Percentiles rank a stretch among this genome's conserved stretches.
Evolutionary conservation across 2,329 filamentous ascomycete genomes (phyloP).

Genomic region (Talaromyces sp.): DNA sequence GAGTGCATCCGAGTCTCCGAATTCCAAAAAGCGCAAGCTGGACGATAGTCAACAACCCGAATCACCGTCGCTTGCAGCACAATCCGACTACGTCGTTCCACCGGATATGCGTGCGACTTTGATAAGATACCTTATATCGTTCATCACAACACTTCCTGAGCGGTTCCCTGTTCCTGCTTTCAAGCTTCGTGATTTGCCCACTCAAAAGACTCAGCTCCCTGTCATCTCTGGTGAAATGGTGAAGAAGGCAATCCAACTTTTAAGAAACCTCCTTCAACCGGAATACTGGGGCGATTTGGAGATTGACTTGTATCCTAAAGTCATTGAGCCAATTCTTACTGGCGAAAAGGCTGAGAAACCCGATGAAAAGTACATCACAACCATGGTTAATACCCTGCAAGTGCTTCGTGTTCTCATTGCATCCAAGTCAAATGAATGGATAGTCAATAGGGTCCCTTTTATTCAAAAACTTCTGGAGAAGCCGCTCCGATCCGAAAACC

Average conservation of each 20-base stretch:
- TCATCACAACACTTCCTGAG: slow-evolving; percentile 85
- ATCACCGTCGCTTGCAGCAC: slow-evolving; percentile 47
- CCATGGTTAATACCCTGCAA: slow-evolving; percentile 90
- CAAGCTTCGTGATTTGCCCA: slow-evolving; percentile 54
- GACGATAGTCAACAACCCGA: slow-evolving; percentile 56
- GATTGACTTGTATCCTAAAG: slow-evolving; percentile 83
- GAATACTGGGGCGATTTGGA: slow-evolving; percentile 90
- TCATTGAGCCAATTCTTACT: slow-evolving; percentile 77
- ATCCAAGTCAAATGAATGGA: slow-evolving; percentile 85
- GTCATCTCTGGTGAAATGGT: slow-evolving; percentile 68
- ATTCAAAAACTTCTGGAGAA: slow-evolving; percentile 90
- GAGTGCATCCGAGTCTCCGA: slow-evolving; percentile 62
- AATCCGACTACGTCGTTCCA: slow-evolving; percentile 64
- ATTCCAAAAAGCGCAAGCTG: slow-evolving; percentile 68
- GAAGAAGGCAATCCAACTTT: slow-evolving; percentile 73
- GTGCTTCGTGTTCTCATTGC: slow-evolving; percentile 86
- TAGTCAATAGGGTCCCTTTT: slow-evolving; percentile 67
- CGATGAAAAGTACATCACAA: slow-evolving; percentile 78
- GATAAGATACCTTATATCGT: slow-evolving; percentile 91
- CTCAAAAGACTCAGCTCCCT: slow-evolving; percentile 45
- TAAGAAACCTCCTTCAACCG: slow-evolving; percentile 79
- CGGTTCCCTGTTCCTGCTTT: slow-evolving; percentile 71
- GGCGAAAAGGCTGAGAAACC: slow-evolving; percentile 77
- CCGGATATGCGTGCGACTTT: slow-evolving; percentile 67
- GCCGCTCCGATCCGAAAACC: slow-evolving; percentile 77